Conservation (phyloP, 768 basidiomycete genomes). For the Lactifluus rugatus region DNA sequence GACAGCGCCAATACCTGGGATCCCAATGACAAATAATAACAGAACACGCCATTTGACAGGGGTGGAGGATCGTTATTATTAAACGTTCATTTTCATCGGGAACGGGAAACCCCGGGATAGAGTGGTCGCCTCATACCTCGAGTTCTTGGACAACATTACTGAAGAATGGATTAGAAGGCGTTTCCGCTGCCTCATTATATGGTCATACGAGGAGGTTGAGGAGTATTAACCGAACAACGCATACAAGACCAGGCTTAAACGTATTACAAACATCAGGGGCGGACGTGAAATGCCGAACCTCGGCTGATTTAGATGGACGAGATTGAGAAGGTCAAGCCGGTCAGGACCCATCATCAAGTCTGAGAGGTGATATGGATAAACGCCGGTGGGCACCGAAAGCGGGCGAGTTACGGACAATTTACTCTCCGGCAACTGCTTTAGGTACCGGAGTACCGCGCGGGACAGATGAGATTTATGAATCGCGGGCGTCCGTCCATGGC, state of each 20-base stretch:
- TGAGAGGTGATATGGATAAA: not conserved
- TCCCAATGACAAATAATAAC: not conserved
- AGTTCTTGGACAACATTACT: not conserved
- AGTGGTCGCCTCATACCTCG: not conserved
- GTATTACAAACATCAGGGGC: not conserved
- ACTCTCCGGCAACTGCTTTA: constrained; percentile 1
- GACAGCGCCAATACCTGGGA: not conserved
- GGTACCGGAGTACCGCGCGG: not conserved
- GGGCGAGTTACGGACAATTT: not conserved
- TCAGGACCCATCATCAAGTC: not conserved
- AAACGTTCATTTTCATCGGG: not conserved
- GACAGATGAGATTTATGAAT: not conserved
- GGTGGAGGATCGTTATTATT: not conserved
- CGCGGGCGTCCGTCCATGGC: not conserved
- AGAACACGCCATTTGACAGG: not conserved
- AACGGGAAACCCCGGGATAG: not conserved
- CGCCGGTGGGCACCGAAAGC: constrained; percentile 1
- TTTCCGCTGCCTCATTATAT: too few relatives aligned
- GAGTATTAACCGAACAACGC: not conserved
- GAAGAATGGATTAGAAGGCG: not conserved
- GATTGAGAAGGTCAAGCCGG: not conserved
- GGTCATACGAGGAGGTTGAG: too few relatives aligned
- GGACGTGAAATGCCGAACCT: not conserved
- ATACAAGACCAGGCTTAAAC: not conserved
- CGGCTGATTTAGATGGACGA: not conserved